Conservation (phyloP, 768 basidiomycete species). For the Termitomyces sp. region DNA sequence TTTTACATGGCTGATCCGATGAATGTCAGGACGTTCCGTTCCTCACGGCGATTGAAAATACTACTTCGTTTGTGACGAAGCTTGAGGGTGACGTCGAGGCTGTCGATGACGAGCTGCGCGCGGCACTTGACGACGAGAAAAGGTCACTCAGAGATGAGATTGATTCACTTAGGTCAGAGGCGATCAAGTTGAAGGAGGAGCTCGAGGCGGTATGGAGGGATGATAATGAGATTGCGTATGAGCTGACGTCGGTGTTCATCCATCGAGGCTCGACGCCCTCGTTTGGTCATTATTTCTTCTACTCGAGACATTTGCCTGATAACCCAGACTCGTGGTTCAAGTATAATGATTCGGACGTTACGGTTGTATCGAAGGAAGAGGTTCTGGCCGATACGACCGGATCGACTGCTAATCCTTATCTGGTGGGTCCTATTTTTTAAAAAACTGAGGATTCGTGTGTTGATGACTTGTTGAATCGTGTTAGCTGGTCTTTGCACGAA, state of each 20-base stretch:
- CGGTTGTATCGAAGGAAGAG: constrained; percentile 71
- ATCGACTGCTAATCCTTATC: constrained; percentile 84
- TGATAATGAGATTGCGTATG: constrained; percentile 66
- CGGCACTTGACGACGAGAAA: constrained; percentile 50
- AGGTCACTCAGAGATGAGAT: constrained; percentile 50
- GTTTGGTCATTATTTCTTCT: constrained; percentile 95
- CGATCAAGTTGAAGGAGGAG: constrained; percentile 54
- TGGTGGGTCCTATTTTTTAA: constrained; percentile 42
- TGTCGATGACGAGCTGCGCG: constrained; percentile 56
- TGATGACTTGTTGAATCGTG: background rate
- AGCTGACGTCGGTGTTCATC: constrained; percentile 91
- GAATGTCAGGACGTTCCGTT: constrained; percentile 54
- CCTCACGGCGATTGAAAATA: constrained; percentile 47
- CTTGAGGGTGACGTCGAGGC: constrained; percentile 39
- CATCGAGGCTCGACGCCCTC: constrained; percentile 86
- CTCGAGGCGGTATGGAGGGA: constrained; percentile 75
- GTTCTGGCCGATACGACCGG: constrained; percentile 90
- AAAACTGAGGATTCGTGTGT: background rate
- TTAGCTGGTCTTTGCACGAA: constrained; percentile 81
- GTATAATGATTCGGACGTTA: constrained; percentile 90
- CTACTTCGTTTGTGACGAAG: constrained; percentile 51
- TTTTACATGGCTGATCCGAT: background rate
- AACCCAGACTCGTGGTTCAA: constrained; percentile 89
- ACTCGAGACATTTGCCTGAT: constrained; percentile 81
- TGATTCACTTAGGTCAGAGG: constrained; percentile 43